Evolutionary conservation across 2,329 filamentous ascomycete genomes (phyloP), one percentile per base, ranked within the genome.

Genomic region (Drechslerella stenobrocha): DNA sequence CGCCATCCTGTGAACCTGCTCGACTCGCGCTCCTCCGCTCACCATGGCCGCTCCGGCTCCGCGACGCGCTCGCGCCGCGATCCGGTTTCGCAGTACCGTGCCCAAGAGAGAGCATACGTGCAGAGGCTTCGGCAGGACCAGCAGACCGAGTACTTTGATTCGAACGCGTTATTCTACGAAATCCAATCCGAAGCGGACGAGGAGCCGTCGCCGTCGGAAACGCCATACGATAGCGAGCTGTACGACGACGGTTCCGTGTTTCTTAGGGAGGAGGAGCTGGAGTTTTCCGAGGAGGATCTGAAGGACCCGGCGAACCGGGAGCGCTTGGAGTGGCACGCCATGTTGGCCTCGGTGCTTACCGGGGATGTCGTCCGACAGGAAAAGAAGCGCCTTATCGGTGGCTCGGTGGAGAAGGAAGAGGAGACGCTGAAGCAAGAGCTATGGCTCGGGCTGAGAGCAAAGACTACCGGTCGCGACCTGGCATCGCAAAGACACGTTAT

Each of bases 351-450:
- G 11, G 93, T 98, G 2, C 79, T 98, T 71, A 96, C 91, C 0
- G 93, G 93, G 71, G 93, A 98, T 76, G 93, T 98, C 6, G 92
- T 98, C 61, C 89, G 90, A 73, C 93, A 98, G 77, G 93, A 98
- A 78, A 98, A 98, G 81, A 95, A 96, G 77, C 85, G 93, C 44
- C 77, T 98, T 74, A 93, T 95, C 71, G 91, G 90, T 45, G 87
- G 89, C 2, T 80, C 81, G 9, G 84, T 86, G 53, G 83, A 86
- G 59, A 88, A 89, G 74, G 81, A 73, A 44, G 70, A 58, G 37
- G 60, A 71, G 45, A 72, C 81, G 22, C 76, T 86, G 72, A 84
- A 83, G 73, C 79, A 79, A 50, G 85, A 87, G 71, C 81, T 97
- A 18, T 98, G 93, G 91, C 79, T 96, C 45, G 92, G 90, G 5